Base-by-base conservation (phyloP, 176 grass and related monocot species). In the Leersia perrieri region DNA sequence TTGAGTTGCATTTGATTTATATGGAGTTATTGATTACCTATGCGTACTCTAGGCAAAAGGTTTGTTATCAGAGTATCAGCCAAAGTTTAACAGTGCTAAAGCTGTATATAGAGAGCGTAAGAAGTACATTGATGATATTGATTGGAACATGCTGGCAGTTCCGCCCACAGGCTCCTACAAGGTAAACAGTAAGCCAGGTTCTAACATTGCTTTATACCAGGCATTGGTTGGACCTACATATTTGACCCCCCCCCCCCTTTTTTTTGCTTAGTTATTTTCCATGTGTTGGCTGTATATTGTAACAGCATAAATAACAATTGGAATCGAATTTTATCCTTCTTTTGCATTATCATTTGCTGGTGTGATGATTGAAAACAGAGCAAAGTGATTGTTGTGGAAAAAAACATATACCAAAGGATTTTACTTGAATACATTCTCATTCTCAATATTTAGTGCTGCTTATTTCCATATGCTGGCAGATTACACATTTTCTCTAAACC, bases 91-190 rank as follows among this genome's bases (percentile, higher is more conserved):
- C 70, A 98, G 95, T 86, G 92, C 92, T 87, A 94, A 81, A 73
- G 95, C 95, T n/a, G 95, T 98, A 55, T 95, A 91, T 82, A 91
- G 89, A 89, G 95, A 98, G 64, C 87, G 95, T 15, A 98, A 98
- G 79, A 98, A 98, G 70, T 90, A 89, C 69, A 80, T 98, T 75
- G 95, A 98, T 68, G 88, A 95, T 78, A 98, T 98, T 75, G 95
- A 98, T 85, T 98, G 95, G 95, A 91, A 89, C 36, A 81, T 91
- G 70, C 84, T 98, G 80, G 95, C 95, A 64, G 40, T 89, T 39
- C 95, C 92, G 34, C 86, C 95, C 61, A 95, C 83, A 84, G 90
- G 92, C 67, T 93, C 95, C 29, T 85, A 66, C 86, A 98, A 98
- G 92, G 95, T 94, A 89, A 84, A 40, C 67, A 33, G 41, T 69